Evolutionary conservation across 2,329 filamentous ascomycete genomes (phyloP).

Genomic region (Zasmidium cellare): DNA sequence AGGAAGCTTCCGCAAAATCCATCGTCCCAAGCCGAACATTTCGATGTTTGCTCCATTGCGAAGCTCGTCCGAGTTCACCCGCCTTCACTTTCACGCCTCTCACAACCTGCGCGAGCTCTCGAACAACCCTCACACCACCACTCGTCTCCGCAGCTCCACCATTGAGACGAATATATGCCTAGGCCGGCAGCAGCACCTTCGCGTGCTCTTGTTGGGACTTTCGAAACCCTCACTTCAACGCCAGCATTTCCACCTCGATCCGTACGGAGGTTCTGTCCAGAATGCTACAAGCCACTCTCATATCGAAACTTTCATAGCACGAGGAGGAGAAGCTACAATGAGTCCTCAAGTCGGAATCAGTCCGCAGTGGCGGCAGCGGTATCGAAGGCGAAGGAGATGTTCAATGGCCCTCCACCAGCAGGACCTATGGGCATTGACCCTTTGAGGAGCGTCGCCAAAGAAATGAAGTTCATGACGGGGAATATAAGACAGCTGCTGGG

Average conservation of each 20-base stretch:
- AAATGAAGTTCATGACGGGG: constrained; percentile 92
- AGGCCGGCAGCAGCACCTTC: constrained; percentile 31
- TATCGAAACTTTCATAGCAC: constrained; percentile 30
- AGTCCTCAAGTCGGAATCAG: constrained; percentile 44
- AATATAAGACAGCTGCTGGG: constrained; percentile 93
- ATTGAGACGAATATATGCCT: constrained; percentile 32
- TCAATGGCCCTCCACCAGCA: constrained; percentile 65
- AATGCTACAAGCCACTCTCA: constrained; percentile 32
- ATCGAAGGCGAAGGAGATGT: constrained; percentile 65
- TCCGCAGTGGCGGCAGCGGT: constrained; percentile 75
- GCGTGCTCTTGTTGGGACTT: constrained; percentile 34
- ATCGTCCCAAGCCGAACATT: neutral
- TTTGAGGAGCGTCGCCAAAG: constrained; percentile 85
- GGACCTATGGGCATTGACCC: constrained; percentile 79
- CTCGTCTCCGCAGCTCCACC: neutral
- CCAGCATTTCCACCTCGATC: constrained; percentile 16
- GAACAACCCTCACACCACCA: neutral
- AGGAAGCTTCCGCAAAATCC: neutral
- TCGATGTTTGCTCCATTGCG: neutral
- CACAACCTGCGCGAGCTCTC: neutral
- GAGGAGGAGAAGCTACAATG: constrained; percentile 32
- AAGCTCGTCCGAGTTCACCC: constrained; percentile 1
- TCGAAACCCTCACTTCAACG: constrained; percentile 25
- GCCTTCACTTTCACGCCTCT: neutral
- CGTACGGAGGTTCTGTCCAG: constrained; percentile 27